Conservation (phyloP, 768 basidiomycete genomes). For the Cantharellus cinnabarinus region DNA sequence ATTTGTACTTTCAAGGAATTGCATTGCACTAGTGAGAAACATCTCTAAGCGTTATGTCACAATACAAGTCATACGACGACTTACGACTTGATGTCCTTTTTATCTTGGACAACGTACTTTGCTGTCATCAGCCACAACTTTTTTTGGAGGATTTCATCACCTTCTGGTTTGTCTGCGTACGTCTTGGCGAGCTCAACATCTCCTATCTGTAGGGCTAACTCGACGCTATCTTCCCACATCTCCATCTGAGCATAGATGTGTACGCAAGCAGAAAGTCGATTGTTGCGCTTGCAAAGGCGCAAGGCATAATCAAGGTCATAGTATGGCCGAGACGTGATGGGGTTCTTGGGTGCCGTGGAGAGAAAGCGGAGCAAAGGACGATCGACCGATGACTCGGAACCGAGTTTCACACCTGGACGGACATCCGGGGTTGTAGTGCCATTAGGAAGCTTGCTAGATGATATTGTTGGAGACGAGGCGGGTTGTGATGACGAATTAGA, state of each 20-base stretch:
- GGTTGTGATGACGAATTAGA: slow-evolving; percentile 25
- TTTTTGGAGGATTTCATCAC: slow-evolving; percentile 72
- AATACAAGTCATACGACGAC: slow-evolving; percentile 16
- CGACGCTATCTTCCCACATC: slow-evolving; percentile 88
- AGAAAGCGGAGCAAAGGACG: slow-evolving; percentile 68
- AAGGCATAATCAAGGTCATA: slow-evolving; percentile 96
- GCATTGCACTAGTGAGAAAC: slow-evolving; percentile 56
- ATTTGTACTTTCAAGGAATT: slow-evolving; percentile 84
- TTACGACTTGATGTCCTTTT: slow-evolving; percentile 94
- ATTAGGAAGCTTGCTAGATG: not conserved
- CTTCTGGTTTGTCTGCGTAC: slow-evolving; percentile 83
- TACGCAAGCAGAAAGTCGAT: slow-evolving; percentile 73
- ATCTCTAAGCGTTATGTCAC: not conserved
- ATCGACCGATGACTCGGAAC: slow-evolving; percentile 25
- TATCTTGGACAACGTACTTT: slow-evolving; percentile 93
- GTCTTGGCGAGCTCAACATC: slow-evolving; percentile 88
- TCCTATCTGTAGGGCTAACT: slow-evolving; percentile 82
- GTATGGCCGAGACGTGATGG: slow-evolving; percentile 68
- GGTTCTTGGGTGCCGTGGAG: slow-evolving; percentile 57
- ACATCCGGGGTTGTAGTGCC: not conserved
- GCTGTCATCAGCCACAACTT: slow-evolving; percentile 98
- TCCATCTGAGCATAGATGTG: slow-evolving; percentile 97
- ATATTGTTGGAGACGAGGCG: not conserved
- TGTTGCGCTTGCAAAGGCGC: slow-evolving; percentile 68
- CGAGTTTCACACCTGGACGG: slow-evolving; percentile 3